phyloP scores from a whole-genome alignment of 805 yeast genomes.

The Saturnispora zaruensis region DNA sequence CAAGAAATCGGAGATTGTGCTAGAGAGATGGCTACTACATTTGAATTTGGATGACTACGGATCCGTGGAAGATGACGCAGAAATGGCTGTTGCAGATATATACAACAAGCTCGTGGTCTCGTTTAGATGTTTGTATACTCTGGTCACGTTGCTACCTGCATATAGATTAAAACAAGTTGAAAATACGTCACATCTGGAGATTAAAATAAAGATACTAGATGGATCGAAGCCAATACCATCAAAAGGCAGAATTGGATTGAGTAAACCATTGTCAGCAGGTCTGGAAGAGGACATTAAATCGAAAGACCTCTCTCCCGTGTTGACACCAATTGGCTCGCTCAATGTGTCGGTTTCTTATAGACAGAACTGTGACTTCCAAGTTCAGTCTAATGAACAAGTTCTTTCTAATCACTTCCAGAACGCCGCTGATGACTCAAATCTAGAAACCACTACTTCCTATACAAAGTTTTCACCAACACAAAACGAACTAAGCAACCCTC shows the following conservation, averaged over 20 bases:
- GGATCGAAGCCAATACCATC: conserved; percentile 74
- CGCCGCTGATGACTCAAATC: background rate
- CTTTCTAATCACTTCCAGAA: background rate
- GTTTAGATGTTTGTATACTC: conserved; percentile 65
- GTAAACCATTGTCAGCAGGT: conserved; percentile 44
- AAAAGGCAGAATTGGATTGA: conserved; percentile 77
- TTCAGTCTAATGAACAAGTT: conserved; percentile 56
- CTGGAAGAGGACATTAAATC: conserved; percentile 30
- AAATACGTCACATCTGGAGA: conserved; percentile 15
- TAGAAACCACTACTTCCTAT: background rate
- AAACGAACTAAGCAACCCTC: background rate
- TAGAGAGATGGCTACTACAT: conserved; percentile 91
- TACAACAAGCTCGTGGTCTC: conserved; percentile 68
- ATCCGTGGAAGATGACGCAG: conserved; percentile 7
- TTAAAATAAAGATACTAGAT: conserved; percentile 60
- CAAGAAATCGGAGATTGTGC: conserved; percentile 73
- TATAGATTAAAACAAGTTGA: conserved; percentile 42
- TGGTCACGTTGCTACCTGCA: conserved; percentile 62
- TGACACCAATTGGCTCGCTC: conserved; percentile 67
- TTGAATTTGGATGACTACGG: conserved; percentile 43
- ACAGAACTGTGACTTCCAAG: conserved; percentile 54
- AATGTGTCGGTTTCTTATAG: conserved; percentile 75
- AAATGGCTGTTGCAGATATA: conserved; percentile 39
- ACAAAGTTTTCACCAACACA: background rate
- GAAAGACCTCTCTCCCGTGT: conserved; percentile 58